These are phyloP conservation scores for Plenodomus lindquistii DNA, from an alignment of 2,329 filamentous ascomycete genomes.

Conservation along the genomic window DNA sequence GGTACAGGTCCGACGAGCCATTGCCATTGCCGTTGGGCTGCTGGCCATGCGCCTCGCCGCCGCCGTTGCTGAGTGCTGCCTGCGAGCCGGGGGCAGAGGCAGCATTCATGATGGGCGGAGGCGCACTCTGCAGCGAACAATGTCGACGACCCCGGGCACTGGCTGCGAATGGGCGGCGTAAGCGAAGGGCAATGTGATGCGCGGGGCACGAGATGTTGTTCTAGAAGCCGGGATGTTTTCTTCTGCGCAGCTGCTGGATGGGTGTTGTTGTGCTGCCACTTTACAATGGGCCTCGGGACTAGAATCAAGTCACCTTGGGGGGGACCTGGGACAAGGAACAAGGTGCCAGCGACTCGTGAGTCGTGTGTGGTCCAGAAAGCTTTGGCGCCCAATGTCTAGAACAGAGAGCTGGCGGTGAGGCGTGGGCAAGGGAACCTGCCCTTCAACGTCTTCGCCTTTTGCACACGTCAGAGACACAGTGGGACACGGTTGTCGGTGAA, in stretches of 20 bases:
- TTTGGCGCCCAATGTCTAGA: slow-evolving; percentile 17
- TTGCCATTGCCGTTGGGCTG: slow-evolving; percentile 22
- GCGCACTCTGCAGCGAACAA: background rate
- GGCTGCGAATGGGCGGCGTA: background rate
- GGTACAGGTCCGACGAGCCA: slow-evolving; percentile 53
- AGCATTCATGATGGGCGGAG: slow-evolving; percentile 31
- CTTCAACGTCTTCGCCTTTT: background rate
- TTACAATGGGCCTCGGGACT: background rate
- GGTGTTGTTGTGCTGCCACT: background rate
- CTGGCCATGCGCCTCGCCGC: slow-evolving; percentile 17
- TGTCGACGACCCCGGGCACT: background rate
- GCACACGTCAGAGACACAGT: background rate
- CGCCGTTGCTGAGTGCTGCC: slow-evolving; percentile 22
- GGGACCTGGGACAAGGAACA: slow-evolving; percentile 13
- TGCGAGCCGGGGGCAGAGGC: slow-evolving; percentile 34
- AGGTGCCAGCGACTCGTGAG: background rate
- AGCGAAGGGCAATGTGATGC: too few relatives aligned
- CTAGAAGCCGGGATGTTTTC: too few relatives aligned
- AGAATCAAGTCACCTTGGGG: background rate
- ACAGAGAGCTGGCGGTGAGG: slow-evolving; percentile 23
- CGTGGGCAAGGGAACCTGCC: slow-evolving; percentile 8
- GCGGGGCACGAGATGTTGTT: background rate
- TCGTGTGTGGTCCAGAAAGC: slow-evolving; percentile 5
- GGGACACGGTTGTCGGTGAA: slow-evolving; percentile 1
- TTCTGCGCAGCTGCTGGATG: background rate